Base-by-base conservation (phyloP, 1,139 yeast genomes). In the Scheffersomyces lignicola region DNA sequence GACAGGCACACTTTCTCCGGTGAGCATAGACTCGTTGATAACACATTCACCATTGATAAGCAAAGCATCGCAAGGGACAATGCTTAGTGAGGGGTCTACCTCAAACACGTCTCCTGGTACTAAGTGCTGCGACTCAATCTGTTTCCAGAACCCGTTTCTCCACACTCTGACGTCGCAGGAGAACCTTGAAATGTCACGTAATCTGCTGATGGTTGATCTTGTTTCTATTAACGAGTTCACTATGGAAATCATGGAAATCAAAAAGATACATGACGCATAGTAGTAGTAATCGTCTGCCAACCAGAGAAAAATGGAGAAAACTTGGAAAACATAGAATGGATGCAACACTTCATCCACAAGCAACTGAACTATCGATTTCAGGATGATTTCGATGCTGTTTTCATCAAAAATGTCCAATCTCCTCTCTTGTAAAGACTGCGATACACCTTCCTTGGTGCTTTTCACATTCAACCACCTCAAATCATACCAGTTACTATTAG, bases 1-100 rank as follows among this genome's bases (percentile, higher is more conserved):
- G 2, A 92, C 96, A 0, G 99, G 98, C 1, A 92, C 97, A 39
- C 97, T 88, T 57, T 92, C 99, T 26, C 99, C 99, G 0, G 97
- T 92, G 21, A 90, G 73, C 95, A 90, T 90, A 8, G 96, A 85
- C 56, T 90, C 97, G 58, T 92, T 92, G 12, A 90, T 84, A 38
- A 92, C 88, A 58, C 95, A 87, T 54, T 89, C 97, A 35, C 98
- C 98, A 31, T 90, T 80, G 17, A 90, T 62, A 33, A 92, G 66
- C 12, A 94, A 61, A 1, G 96, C 85, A 60, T 94, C 98, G 56
- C 97, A 89, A 0, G 99, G 98, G 35, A 90, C 70, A 0, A 75
- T 52, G 3, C 66, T 50, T 40, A 92, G 65, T 0, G 85, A 76
- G 0, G 97, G 96, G 52, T 90, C 97, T 22, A 94, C 78, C 60